Evolutionary conservation across 2,329 filamentous ascomycete genomes (phyloP).

Genomic region (Juglanconis sp.): DNA sequence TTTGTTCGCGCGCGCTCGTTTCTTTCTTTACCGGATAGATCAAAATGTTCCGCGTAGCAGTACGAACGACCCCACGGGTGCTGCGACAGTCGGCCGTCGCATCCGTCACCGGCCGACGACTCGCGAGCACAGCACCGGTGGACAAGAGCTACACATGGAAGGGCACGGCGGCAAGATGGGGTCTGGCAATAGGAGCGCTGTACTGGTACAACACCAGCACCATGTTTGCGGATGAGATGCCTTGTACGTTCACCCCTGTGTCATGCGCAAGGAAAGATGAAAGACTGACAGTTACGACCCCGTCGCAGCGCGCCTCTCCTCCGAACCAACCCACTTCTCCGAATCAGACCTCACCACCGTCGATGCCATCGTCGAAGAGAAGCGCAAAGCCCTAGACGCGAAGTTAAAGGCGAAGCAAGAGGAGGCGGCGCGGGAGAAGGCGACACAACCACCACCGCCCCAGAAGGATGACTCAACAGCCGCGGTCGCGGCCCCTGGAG

Average conservation of each 20-base stretch:
- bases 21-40: slow-evolving; percentile 1
- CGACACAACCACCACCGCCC: slow-evolving; percentile 25
- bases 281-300: not conserved
- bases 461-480: slow-evolving; percentile 24
- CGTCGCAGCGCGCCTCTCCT: slow-evolving; percentile 29
- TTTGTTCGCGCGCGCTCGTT: slow-evolving; percentile 14
- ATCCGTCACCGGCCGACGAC: slow-evolving; percentile 43
- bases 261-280: not conserved
- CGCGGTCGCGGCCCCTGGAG: slow-evolving; percentile 16
- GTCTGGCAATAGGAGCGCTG: slow-evolving; percentile 68
- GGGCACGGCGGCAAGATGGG: slow-evolving; percentile 69
- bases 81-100: slow-evolving; percentile 38
- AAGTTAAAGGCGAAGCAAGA: slow-evolving; percentile 20
- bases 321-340: slow-evolving; percentile 50
- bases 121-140: slow-evolving; percentile 54
- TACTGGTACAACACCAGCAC: slow-evolving; percentile 95
- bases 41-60: slow-evolving; percentile 51
- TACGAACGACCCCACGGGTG: slow-evolving; percentile 46
- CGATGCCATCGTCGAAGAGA: slow-evolving; percentile 64
- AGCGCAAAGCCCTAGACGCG: slow-evolving; percentile 47
- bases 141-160: slow-evolving; percentile 79
- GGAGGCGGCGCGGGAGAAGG: slow-evolving; percentile 24
- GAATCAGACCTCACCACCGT: slow-evolving; percentile 61
- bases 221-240: slow-evolving; percentile 79
- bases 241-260: slow-evolving; percentile 52